Base-by-base conservation (phyloP, 192 early-diverging fungal species). In the Podila verticillata region DNA sequence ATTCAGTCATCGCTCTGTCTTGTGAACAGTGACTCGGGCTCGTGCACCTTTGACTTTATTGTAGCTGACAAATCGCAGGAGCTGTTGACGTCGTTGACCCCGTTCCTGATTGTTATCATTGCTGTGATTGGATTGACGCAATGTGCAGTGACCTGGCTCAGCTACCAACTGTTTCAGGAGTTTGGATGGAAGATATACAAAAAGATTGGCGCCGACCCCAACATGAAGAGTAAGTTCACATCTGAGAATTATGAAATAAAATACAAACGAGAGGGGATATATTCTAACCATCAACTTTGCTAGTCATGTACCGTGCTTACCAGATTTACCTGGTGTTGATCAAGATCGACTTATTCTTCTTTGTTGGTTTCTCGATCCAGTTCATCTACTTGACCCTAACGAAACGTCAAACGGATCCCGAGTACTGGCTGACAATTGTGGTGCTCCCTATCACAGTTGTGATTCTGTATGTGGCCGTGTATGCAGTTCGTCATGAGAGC, bases 271-370 rank as follows among this genome's bases (percentile, higher is more conserved):
- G 36, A 12, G 10, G 10, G 36, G n/a, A n/a, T n/a, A n/a, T n/a
- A 39, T 8, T 10, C 39, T 44, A 15, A 44, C 15, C 39, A 15
- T 44, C 15, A 44, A 44, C 39, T 44, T 44, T 44, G 0, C 17
- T 71, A 89, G 88, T 69, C 31, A 90, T 89, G 88, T 90, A 88
- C 70, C 87, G 89, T 39, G 83, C 82, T 48, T 95, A 94, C 78
- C 93, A 95, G 63, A 87, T 95, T 65, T 93, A 93, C 72, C 63
- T 95, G 72, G 77, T 92, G 31, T 89, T 64, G 92, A 95, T 95
- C 54, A 95, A 95, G 83, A 88, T 95, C 31, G 92, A 94, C 67
- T 82, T 94, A 30, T 93, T 94, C 74, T 94, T 94, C 62, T 92
- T 95, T 73, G 86, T 95, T 48, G 88, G 91, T 9, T 92, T 93